A percentile compares a stretch with the other conserved stretches of the same genome.
phyloP scores from a whole-genome alignment of 306 rosid species.

The Castanospermum australe region DNA sequence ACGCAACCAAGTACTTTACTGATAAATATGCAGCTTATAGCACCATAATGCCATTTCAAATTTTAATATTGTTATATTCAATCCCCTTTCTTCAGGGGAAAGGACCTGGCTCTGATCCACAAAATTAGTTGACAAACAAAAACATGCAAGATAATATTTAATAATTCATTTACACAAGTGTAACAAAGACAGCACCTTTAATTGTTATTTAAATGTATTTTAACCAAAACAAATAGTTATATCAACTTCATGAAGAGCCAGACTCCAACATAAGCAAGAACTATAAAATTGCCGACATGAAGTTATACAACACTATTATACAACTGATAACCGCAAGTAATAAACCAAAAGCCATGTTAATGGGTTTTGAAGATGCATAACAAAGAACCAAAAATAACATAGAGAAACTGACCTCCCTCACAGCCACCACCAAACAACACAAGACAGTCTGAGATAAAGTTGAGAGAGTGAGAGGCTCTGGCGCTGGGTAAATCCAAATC shows the following conservation, averaged over 20 bases:
- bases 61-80: not conserved
- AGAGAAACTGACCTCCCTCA: constrained; percentile 82
- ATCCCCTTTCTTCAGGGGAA: not conserved
- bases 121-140: not conserved
- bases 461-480: constrained; percentile 96
- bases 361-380: not conserved
- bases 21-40: not conserved
- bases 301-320: too few relatives aligned
- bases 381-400: not conserved
- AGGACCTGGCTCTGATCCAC: not conserved
- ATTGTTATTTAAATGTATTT: too few relatives aligned
- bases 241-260: too few relatives aligned
- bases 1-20: not conserved
- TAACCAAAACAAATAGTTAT: too few relatives aligned
- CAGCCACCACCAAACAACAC: constrained; percentile 89
- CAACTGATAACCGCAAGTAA: not conserved
- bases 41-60: not conserved
- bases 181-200: too few relatives aligned
- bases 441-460: constrained; percentile 75
- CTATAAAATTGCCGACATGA: too few relatives aligned
- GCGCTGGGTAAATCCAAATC: constrained; percentile 59
- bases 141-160: not conserved
- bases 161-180: too few relatives aligned
- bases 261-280: too few relatives aligned
- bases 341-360: not conserved